These are phyloP conservation scores for Juglanconis oblonga DNA, from an alignment of 2,329 filamentous ascomycete species.

Conservation along the genomic window DNA sequence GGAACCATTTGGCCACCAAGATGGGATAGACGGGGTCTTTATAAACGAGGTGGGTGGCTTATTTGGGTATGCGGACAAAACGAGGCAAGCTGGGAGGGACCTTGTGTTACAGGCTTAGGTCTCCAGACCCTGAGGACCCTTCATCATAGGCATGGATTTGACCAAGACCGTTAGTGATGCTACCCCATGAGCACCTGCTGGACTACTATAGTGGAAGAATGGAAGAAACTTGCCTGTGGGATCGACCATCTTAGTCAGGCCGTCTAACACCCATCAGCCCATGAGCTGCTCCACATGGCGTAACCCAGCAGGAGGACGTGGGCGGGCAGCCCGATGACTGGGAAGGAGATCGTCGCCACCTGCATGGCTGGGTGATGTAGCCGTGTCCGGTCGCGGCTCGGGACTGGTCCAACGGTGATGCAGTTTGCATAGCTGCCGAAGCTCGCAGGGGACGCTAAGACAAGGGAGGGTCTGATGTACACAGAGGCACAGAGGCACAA, in stretches of 20 bases:
- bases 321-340: constrained; percentile 4
- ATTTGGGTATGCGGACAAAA: neutral
- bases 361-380: constrained; percentile 19
- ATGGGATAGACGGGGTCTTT: neutral
- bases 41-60: neutral
- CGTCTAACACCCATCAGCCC: constrained; percentile 9
- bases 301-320: constrained; percentile 15
- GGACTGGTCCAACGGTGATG: constrained; percentile 13
- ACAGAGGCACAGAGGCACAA: neutral
- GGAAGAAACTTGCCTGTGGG: constrained; percentile 11
- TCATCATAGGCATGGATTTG: neutral
- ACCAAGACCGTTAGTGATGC: constrained; percentile 13
- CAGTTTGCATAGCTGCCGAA: constrained; percentile 3
- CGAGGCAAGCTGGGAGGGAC: neutral
- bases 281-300: constrained; percentile 21
- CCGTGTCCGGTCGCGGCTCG: constrained; percentile 3
- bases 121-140: neutral
- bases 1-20: neutral
- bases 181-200: constrained; percentile 18
- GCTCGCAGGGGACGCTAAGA: constrained; percentile 11
- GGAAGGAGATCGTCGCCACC: constrained; percentile 15
- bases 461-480: constrained; percentile 16
- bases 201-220: constrained; percentile 7
- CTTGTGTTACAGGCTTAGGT: neutral
- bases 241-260: constrained; percentile 21